Evolutionary conservation across 768 basidiomycete genomes (phyloP).

Genomic region (Psilocybe cyanescens): DNA sequence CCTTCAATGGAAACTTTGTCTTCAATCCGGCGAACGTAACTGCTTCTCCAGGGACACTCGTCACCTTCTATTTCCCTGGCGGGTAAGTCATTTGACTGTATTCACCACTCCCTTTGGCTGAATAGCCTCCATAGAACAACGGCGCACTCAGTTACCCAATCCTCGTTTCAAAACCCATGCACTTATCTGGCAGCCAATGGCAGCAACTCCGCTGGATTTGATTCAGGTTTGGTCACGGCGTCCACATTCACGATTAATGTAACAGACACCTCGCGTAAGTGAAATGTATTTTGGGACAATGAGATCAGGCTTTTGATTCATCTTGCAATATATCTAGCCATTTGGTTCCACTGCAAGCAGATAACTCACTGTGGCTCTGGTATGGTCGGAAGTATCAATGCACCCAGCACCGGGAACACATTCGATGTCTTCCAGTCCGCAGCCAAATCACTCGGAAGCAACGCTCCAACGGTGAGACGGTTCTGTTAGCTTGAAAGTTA

Average conservation of each 20-base stretch:
- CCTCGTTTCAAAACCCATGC: slow-evolving; percentile 57
- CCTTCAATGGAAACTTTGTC: slow-evolving; percentile 35
- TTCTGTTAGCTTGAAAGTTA: neutral
- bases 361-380: slow-evolving; percentile 52
- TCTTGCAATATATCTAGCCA: slow-evolving; percentile 35
- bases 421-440: slow-evolving; percentile 43
- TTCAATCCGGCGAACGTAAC: slow-evolving; percentile 51
- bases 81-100: slow-evolving; percentile 37
- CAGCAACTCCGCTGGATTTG: slow-evolving; percentile 47
- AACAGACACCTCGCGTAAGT: slow-evolving; percentile 48
- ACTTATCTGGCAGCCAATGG: slow-evolving; percentile 44
- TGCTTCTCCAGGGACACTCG: slow-evolving; percentile 50
- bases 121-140: neutral
- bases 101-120: neutral
- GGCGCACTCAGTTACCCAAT: slow-evolving; percentile 60
- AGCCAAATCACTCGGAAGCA: slow-evolving; percentile 37
- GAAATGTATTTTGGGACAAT: neutral
- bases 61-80: slow-evolving; percentile 57
- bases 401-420: slow-evolving; percentile 47
- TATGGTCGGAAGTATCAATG: slow-evolving; percentile 57
- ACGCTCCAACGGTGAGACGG: slow-evolving; percentile 38
- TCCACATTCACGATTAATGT: slow-evolving; percentile 51
- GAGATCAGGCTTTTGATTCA: neutral
- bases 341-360: slow-evolving; percentile 62
- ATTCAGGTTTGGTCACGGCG: slow-evolving; percentile 49